phyloP scores from a whole-genome alignment of 2,329 filamentous ascomycete species.

The Pyrenophora tritici-repentis region DNA sequence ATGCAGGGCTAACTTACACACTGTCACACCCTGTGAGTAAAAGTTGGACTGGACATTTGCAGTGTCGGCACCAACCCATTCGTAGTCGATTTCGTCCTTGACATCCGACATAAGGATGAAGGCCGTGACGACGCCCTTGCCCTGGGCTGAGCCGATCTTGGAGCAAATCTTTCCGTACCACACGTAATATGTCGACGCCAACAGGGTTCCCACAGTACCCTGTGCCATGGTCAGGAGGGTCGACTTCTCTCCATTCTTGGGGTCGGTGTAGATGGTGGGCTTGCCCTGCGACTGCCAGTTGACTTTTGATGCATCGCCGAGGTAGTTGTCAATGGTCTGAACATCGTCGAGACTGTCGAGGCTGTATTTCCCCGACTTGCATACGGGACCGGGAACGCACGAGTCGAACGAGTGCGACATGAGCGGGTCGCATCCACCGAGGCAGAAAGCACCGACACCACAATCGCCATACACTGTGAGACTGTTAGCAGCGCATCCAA shows the following conservation, averaged over 20 bases:
- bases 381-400: conserved; percentile 83
- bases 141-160: conserved; percentile 80
- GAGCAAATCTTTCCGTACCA: conserved; percentile 97
- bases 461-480: conserved; percentile 84
- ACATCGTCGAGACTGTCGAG: conserved; percentile 75
- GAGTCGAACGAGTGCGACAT: conserved; percentile 82
- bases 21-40: conserved; percentile 91
- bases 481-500: conserved; percentile 26
- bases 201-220: conserved; percentile 81
- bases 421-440: conserved; percentile 90
- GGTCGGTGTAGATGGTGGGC: conserved; percentile 67
- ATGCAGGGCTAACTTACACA: conserved; percentile 67
- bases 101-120: conserved; percentile 96
- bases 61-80: conserved; percentile 85
- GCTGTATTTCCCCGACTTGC: conserved; percentile 73
- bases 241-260: conserved; percentile 34
- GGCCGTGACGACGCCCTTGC: conserved; percentile 88
- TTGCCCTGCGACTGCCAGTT: conserved; percentile 91
- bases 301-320: conserved; percentile 76
- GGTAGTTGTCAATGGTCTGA: conserved; percentile 75
- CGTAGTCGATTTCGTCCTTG: conserved; percentile 98
- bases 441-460: conserved; percentile 90
- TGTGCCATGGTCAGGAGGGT: conserved; percentile 87
- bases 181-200: conserved; percentile 84
- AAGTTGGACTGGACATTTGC: conserved; percentile 86